Evolutionary conservation across 331 rosid species (phyloP).

Genomic region (Quercus lobata): DNA sequence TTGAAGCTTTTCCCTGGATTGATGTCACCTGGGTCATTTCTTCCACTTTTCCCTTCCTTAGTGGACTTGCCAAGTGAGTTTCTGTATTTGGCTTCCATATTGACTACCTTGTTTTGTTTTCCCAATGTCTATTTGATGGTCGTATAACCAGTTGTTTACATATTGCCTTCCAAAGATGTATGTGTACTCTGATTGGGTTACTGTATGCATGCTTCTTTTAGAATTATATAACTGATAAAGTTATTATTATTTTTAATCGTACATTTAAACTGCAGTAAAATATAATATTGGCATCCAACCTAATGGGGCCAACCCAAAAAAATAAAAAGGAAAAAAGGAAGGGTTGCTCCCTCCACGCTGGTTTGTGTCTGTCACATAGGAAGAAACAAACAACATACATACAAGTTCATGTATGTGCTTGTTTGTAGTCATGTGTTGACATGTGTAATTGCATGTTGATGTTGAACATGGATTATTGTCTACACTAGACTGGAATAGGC

Average conservation of each 20-base stretch:
- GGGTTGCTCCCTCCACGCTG: no score
- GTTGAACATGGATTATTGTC: neutral
- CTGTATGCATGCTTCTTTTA: neutral
- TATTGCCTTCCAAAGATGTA: neutral
- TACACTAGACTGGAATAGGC: neutral
- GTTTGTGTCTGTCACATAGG: no score
- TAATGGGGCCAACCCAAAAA: neutral
- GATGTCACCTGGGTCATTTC: slow-evolving; percentile 89
- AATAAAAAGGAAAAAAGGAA: no score
- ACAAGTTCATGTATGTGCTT: neutral
- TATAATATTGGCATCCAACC: neutral
- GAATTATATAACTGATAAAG: neutral
- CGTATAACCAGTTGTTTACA: neutral
- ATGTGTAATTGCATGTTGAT: neutral
- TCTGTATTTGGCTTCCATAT: neutral
- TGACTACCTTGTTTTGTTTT: neutral
- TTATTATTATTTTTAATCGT: no score
- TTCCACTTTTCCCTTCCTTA: slow-evolving; percentile 71
- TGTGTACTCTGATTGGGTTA: neutral
- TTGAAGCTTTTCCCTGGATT: slow-evolving; percentile 70
- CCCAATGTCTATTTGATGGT: neutral
- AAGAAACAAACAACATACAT: neutral
- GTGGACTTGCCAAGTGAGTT: slow-evolving; percentile 90
- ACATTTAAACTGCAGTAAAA: no score
- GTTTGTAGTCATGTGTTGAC: neutral